Evolutionary conservation across 2,329 filamentous ascomycete genomes (phyloP), one percentile per base, ranked within the genome.

Genomic region (Claviceps sp.): DNA sequence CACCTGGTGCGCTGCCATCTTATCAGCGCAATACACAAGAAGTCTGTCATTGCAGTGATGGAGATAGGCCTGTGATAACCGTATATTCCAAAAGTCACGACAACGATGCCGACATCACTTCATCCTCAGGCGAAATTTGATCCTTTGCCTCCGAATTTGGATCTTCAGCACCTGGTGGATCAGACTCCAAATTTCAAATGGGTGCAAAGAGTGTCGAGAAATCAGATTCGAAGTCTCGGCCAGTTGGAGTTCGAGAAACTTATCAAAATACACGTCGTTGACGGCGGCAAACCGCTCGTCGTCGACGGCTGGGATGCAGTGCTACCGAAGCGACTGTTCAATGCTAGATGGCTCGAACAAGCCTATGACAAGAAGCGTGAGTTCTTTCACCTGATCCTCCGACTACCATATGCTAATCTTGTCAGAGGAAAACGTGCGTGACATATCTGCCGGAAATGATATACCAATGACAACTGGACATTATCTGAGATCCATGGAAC

Each of bases 61-160:
- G 5, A 26, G 43, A 22, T 24, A 5, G 9, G 14, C 43, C n/a
- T 40, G 16, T 16, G 5, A 43, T 44, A 16, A n/a, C 30, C n/a
- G 26, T 22, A 47, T n/a, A 41, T n/a, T 16, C 18, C 14, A n/a
- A 37, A 11, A 50, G 18, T 18, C 3, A 45, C 37, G 51, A 52
- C 55, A 61, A 76, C 62, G 30, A 95, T 95, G 89, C 85, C 87
- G 51, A 71, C 75, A 16, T 76, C 85, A 14, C 73, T 84, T 54
- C 82, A 90, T 60, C 88, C 88, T 1, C 84, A 88, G 63, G 88
- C 89, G 16, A 88, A 89, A 50, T 97, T 97, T 67, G 88, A 95
- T 66, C 90, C 91, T 1, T 86, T 97, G 47, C 80, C 89, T 0
- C 90, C 90, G 0, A 81, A 91, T 62, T 80, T 97, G 53, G 85